Conservation (phyloP, 805 yeast species). For the Metschnikowia dekortorum region DNA sequence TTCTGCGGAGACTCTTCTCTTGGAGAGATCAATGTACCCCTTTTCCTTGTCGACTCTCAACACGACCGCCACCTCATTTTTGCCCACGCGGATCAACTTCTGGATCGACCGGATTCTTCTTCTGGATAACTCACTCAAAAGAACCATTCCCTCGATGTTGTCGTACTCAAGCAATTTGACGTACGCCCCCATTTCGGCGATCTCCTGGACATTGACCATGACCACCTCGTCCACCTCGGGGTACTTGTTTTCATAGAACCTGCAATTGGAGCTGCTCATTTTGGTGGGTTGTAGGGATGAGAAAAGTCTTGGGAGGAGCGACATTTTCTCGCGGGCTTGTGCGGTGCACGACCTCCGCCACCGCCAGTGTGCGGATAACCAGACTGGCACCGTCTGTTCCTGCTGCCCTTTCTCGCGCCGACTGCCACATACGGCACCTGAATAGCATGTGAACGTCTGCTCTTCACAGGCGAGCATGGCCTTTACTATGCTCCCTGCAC, state of each 20-base stretch:
- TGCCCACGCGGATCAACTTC: conserved; percentile 95
- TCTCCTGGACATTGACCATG: conserved; percentile 97
- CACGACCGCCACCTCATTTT: conserved; percentile 97
- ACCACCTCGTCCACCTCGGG: conserved; percentile 99
- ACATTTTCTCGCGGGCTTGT: background rate
- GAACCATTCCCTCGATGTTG: conserved; percentile 98
- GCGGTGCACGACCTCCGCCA: conserved; percentile 5
- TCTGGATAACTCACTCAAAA: conserved; percentile 92
- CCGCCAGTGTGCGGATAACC: background rate
- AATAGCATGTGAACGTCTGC: too few species aligned
- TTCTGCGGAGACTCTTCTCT: conserved; percentile 97
- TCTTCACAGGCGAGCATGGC: too few species aligned
- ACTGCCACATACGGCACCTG: too few species aligned
- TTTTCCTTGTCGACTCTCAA: conserved; percentile 97
- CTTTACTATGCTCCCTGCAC: too few species aligned
- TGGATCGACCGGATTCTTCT: conserved; percentile 98
- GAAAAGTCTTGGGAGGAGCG: background rate
- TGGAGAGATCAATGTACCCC: conserved; percentile 95
- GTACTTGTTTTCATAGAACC: conserved; percentile 96
- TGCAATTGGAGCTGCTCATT: conserved; percentile 87
- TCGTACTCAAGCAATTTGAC: conserved; percentile 94
- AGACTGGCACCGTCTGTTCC: background rate
- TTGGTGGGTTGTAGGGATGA: conserved; percentile 4
- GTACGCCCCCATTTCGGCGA: conserved; percentile 99
- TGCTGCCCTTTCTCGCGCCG: too few species aligned